These are phyloP conservation scores for Citropsis articulata DNA, from an alignment of 345 rosid genomes.

Conservation along the genomic window DNA sequence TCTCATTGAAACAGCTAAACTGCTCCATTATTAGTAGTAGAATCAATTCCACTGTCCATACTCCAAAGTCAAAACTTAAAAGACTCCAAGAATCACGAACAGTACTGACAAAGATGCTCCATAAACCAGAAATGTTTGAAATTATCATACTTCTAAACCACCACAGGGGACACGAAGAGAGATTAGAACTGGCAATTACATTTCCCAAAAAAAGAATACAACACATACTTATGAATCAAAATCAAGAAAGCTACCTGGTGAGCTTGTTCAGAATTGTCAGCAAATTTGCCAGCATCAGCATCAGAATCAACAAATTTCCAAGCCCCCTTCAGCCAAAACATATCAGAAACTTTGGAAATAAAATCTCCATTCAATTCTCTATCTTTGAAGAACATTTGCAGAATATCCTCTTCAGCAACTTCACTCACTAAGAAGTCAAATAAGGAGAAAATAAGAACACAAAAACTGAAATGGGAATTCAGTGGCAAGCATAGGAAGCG, in stretches of 20 bases:
- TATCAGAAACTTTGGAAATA: slow-evolving; percentile 72
- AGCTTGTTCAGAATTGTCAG: slow-evolving; percentile 19
- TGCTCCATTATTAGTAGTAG: neutral
- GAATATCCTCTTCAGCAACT: slow-evolving; percentile 64
- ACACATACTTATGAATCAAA: neutral
- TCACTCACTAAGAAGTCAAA: slow-evolving; percentile 36
- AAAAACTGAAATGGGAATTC: neutral
- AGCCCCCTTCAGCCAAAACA: slow-evolving; percentile 54
- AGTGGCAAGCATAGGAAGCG: neutral
- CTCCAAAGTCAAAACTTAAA: neutral
- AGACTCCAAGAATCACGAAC: neutral
- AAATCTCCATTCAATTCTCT: slow-evolving; percentile 79
- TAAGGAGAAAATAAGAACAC: neutral
- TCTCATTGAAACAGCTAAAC: neutral
- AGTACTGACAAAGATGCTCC: neutral
- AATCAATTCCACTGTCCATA: neutral
- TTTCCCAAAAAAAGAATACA: neutral
- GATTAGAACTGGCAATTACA: no score
- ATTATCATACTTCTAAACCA: neutral
- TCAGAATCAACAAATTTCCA: slow-evolving; percentile 40
- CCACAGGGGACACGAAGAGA: no score
- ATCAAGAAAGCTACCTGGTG: slow-evolving; percentile 30
- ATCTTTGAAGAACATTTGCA: slow-evolving; percentile 71
- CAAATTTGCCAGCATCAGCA: slow-evolving; percentile 24
- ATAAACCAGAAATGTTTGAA: neutral